Conservation (phyloP, 768 basidiomycete species). For the Mycena filopes region DNA sequence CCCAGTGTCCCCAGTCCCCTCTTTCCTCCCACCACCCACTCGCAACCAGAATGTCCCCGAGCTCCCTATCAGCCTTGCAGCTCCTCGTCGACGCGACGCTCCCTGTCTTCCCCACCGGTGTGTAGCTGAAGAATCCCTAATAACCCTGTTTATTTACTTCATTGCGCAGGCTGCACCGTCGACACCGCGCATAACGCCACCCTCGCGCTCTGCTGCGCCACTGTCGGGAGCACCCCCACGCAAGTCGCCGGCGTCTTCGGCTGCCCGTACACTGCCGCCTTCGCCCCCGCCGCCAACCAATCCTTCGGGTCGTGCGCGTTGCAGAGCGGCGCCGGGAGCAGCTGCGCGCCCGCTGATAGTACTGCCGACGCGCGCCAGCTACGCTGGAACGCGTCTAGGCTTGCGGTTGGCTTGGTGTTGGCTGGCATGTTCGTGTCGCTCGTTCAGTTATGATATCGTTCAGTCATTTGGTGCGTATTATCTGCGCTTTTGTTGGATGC, state of each 20-base stretch:
- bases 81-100: background rate
- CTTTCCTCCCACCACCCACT: no score
- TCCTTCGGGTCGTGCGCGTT: constrained; percentile 19
- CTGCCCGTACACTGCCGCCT: constrained; percentile 17
- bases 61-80: background rate
- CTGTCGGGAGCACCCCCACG: constrained; percentile 11
- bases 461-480: no score
- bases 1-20: background rate
- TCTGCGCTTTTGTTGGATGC: no score
- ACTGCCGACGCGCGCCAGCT: no score
- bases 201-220: constrained; percentile 16
- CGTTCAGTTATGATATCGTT: no score
- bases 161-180: constrained; percentile 23
- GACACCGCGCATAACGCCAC: constrained; percentile 15
- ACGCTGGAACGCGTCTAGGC: no score
- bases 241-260: constrained; percentile 6
- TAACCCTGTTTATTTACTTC: no score
- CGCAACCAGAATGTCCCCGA: constrained; percentile 1
- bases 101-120: constrained; percentile 10
- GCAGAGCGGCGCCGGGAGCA: background rate
- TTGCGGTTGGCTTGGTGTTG: no score
- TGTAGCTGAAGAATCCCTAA: background rate
- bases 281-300: constrained; percentile 18
- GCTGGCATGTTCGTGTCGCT: no score
- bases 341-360: constrained; percentile 6